Evolutionary conservation across 1,284 basidiomycete genomes (phyloP).

Genomic region (Anthracocystis setariae): DNA sequence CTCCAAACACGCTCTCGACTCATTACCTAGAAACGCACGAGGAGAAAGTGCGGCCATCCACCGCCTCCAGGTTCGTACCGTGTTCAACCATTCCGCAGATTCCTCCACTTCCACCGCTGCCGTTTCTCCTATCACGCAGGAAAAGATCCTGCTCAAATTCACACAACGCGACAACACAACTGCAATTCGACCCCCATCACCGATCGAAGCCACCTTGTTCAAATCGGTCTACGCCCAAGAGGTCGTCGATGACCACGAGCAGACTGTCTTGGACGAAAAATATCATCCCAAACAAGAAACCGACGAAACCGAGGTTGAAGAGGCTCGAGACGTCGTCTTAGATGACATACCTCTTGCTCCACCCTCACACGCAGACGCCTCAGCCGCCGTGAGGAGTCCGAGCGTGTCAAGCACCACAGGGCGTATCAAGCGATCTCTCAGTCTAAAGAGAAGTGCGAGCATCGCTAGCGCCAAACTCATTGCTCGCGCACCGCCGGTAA

Average conservation of each 20-base stretch:
- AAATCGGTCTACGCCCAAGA: slow-evolving; percentile 32
- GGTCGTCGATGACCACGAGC: not conserved
- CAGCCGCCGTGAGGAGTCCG: slow-evolving; percentile 15
- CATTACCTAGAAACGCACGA: slow-evolving; percentile 39
- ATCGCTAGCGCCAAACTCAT: slow-evolving; percentile 32
- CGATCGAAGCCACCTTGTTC: not conserved
- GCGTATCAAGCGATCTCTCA: slow-evolving; percentile 41
- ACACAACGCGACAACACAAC: slow-evolving; percentile 16
- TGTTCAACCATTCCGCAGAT: slow-evolving; percentile 22
- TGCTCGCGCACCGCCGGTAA: slow-evolving; percentile 48
- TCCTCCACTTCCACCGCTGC: slow-evolving; percentile 15
- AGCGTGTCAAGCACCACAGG: slow-evolving; percentile 32
- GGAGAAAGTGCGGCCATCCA: slow-evolving; percentile 43
- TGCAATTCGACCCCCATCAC: not conserved
- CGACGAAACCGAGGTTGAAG: slow-evolving; percentile 17
- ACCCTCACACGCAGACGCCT: slow-evolving; percentile 11
- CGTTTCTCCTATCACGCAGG: slow-evolving; percentile 16
- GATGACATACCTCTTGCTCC: slow-evolving; percentile 15
- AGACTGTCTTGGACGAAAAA: not conserved
- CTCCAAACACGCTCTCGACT: slow-evolving; percentile 49
- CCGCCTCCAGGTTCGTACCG: slow-evolving; percentile 33
- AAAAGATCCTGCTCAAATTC: slow-evolving; percentile 19
- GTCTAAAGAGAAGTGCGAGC: slow-evolving; percentile 39
- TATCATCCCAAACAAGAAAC: not conserved
- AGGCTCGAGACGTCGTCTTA: slow-evolving; percentile 28